Base-by-base conservation (phyloP, 192 early-diverging fungal species). In the Lunasporangiospora selenospora region DNA sequence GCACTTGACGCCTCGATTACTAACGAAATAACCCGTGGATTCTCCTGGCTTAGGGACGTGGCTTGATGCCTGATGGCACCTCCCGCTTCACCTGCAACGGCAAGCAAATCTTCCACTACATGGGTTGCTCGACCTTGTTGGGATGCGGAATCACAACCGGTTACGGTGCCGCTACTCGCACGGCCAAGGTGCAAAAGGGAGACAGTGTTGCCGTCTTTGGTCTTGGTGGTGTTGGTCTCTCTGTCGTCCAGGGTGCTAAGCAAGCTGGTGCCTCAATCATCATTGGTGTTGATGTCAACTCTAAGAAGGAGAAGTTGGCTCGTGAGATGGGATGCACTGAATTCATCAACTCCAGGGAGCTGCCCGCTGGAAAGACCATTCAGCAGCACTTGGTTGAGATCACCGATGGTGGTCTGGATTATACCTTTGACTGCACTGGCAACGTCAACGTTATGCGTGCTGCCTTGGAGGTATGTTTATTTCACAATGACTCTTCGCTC, bases 91-190 rank as follows among this genome's bases (percentile, higher is more conserved):
- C 92, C 32, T 93, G 93, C 88, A 90, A 90, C 39, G 95, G 94
- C 27, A 79, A 97, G 80, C 64, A 60, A 4, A 89, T 97, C 46
- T 95, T 87, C 80, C 97, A 99, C 76, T 99, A 95, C 79, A 99
- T 99, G 97, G 92, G 92, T 15, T 89, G 87, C 41, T 95, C 93
- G 15, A 98, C 96, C 3, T 82, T 99, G 31, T 83, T 99, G 41
- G 97, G 97, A 16, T 99, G 97, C 66, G 97, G 95, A 31, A 88
- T 99, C 36, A 96, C 97, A 21, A 99, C 97, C 19, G 97, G 77
- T 42, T 99, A 92, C 77, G 97, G 97, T 30, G 97, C 97, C 29
- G 95, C 92, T 45, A 87, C 92, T 40, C 92, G 91, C 65, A 96
- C 97, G 7, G 97, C 94, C 45, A 93, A 96, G 78, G 91, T 97